Conservation (phyloP, 1,139 yeast genomes). For the Magnusiomyces paraingens region DNA sequence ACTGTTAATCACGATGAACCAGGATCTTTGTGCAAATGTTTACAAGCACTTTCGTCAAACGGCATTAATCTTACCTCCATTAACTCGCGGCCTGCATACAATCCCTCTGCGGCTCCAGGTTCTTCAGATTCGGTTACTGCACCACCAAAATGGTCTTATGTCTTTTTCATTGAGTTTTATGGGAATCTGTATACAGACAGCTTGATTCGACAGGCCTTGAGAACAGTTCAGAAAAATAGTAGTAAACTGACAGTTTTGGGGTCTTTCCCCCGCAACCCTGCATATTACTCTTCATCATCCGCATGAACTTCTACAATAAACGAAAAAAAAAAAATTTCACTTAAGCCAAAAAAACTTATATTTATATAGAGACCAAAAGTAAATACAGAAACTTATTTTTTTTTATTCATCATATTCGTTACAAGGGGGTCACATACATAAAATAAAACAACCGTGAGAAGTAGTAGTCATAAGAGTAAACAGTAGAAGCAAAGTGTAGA, state of each 20-base stretch:
- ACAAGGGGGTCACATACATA: too few species aligned
- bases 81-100: slow-evolving; percentile 47
- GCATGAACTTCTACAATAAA: too few species aligned
- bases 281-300: background rate
- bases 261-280: slow-evolving; percentile 10
- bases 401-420: too few species aligned
- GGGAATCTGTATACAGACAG: slow-evolving; percentile 23
- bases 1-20: slow-evolving; percentile 62
- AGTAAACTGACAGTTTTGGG: slow-evolving; percentile 11
- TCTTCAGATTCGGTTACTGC: background rate
- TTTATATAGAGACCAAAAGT: background rate
- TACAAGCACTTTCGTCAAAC: slow-evolving; percentile 51
- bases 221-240: slow-evolving; percentile 4
- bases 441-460: too few species aligned
- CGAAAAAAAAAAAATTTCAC: too few species aligned
- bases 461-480: too few species aligned
- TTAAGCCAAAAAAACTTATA: background rate
- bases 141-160: slow-evolving; percentile 58
- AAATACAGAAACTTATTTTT: too few species aligned
- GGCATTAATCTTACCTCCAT: slow-evolving; percentile 66
- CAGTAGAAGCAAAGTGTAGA: too few species aligned
- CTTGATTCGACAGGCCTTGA: slow-evolving; percentile 4
- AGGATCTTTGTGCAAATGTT: slow-evolving; percentile 67
- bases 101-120: slow-evolving; percentile 27
- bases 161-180: slow-evolving; percentile 66